Base-by-base conservation (phyloP, 352 stramenopile species). In the Phytophthora constricta region DNA sequence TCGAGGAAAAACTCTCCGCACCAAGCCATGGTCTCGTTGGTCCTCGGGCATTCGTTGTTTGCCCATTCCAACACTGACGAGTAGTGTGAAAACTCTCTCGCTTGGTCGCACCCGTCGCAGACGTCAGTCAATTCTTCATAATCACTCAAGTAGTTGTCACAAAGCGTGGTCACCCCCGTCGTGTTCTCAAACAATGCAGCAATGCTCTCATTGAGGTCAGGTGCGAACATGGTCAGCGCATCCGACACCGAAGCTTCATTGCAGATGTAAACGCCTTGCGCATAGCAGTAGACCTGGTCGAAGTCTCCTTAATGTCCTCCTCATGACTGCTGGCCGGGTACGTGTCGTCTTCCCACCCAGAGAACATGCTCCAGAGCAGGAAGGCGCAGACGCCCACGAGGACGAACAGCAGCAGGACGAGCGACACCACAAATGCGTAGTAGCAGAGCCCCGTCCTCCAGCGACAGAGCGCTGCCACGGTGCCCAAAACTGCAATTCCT, bases 31-130 rank as follows among this genome's bases (percentile, higher is more conserved):
- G 79, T 90, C 28, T 49, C 47, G 25, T 59, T 42, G 19, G 74
- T 82, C 31, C 81, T 70, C 52, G 74, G 80, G 50, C 87, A 94
- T 69, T 95, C 60, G 54, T 93, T 81, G 64, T 90, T 86, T 19
- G 77, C 80, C 87, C 84, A 95, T 49, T 91, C 80, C n/a, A 92
- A 66, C 23, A 95, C 78, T 19, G 73, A 77, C 61, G 77, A 86
- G 39, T 87, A 84, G 61, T 90, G 82, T 39, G 75, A 58, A 45
- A 89, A 79, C 48, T 91, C 45, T 22, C 80, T 84, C 34, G 84
- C 86, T 50, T 71, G 54, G 51, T 68, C 68, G 43, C 85, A 93
- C 9, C 69, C 82, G 1, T 72, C 47, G 54, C 82, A 92, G n/a
- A 90, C 65, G 16, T 83, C 62, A 23, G 69, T 10, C n/a, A 92